Conservation (phyloP, 2,329 filamentous ascomycete genomes). For the Chrysoporthe puriensis region DNA sequence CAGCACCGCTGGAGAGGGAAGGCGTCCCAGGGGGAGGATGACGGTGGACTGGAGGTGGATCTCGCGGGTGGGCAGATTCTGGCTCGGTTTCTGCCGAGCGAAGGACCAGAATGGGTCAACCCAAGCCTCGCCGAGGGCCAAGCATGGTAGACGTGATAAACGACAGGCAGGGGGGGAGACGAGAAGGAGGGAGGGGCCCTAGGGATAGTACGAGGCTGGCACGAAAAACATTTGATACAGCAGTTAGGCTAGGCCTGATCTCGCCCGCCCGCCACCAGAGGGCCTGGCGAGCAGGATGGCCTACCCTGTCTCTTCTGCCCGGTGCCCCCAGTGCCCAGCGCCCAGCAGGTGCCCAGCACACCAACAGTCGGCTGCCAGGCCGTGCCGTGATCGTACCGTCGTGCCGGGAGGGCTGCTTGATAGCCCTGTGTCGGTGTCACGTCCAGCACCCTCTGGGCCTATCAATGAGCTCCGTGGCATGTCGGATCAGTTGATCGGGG, state of each 20-base stretch:
- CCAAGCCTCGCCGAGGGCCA: conserved; percentile 15
- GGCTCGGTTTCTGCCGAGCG: conserved; percentile 27
- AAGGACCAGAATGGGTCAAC: background rate
- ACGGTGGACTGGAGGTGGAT: conserved; percentile 9
- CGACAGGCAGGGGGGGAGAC: conserved; percentile 7
- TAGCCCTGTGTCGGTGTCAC: background rate
- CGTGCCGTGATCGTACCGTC: background rate
- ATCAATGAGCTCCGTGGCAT: conserved; percentile 1
- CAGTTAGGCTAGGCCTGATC: too few relatives aligned
- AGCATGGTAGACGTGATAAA: background rate
- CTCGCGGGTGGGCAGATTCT: conserved; percentile 26
- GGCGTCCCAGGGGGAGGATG: background rate
- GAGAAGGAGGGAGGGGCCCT: background rate
- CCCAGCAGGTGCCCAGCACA: too few relatives aligned
- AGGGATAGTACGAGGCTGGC: conserved; percentile 1
- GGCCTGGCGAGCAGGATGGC: too few relatives aligned
- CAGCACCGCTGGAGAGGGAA: background rate
- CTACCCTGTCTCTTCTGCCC: too few relatives aligned
- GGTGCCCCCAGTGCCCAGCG: too few relatives aligned
- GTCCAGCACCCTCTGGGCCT: background rate
- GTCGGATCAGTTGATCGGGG: background rate
- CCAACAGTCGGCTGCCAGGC: too few relatives aligned
- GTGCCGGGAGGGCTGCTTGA: background rate
- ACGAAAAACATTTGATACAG: conserved; percentile 12
- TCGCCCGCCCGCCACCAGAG: too few relatives aligned